These are phyloP conservation scores for Lagerstroemia speciosa DNA, from an alignment of 345 rosid species.

Conservation along the genomic window DNA sequence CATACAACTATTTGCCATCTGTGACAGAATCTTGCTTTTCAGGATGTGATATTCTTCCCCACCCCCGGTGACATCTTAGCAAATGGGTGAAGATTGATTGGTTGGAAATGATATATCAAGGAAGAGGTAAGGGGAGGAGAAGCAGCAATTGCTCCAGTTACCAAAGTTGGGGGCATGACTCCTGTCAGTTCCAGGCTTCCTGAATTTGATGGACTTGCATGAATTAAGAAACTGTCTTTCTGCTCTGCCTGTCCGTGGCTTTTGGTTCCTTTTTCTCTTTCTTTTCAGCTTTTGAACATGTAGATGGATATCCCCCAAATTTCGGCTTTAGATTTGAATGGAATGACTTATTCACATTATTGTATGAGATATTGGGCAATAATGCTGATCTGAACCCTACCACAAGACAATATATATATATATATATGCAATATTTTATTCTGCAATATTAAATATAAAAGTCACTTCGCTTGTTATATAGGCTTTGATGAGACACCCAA, in stretches of 20 bases:
- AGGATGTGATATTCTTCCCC: no score
- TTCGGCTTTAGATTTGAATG: conserved; percentile 26
- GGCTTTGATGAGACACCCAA: not conserved
- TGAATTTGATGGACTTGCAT: not conserved
- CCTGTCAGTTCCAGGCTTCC: conserved; percentile 1
- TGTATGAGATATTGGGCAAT: not conserved
- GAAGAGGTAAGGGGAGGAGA: not conserved
- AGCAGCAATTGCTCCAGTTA: not conserved
- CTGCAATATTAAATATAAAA: no score
- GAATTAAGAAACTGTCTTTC: not conserved
- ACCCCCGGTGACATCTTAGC: no score
- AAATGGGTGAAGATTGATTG: no score
- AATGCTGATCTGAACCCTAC: not conserved
- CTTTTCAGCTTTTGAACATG: not conserved
- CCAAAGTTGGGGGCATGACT: not conserved
- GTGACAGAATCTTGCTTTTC: no score
- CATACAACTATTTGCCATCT: not conserved
- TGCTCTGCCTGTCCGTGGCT: not conserved
- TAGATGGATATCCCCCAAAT: conserved; percentile 21
- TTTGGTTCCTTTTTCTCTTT: no score
- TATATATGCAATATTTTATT: no score
- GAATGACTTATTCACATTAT: conserved; percentile 18
- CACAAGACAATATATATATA: not conserved
- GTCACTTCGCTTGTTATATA: no score
- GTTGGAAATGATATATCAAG: not conserved